phyloP scores from a whole-genome alignment of 495 filamentous ascomycete genomes.

The Annulohypoxylon stygium region DNA sequence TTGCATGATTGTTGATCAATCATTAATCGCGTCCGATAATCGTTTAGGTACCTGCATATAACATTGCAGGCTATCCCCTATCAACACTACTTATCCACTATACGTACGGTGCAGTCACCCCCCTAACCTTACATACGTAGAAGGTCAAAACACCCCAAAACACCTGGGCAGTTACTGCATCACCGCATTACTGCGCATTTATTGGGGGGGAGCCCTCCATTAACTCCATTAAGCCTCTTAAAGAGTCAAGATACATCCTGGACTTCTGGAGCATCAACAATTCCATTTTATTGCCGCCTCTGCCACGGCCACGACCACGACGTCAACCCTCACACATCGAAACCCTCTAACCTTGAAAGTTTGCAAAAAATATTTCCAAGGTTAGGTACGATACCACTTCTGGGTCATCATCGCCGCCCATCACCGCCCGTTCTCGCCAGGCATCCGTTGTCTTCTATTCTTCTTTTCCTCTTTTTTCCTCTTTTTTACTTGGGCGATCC shows the following conservation, averaged over 20 bases:
- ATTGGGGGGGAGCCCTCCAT: no score
- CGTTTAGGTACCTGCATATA: constrained; percentile 19
- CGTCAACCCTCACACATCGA: background rate
- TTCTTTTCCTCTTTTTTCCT: no score
- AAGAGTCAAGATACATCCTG: no score
- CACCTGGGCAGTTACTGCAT: no score
- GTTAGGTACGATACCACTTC: background rate
- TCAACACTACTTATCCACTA: no score
- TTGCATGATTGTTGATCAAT: constrained; percentile 50
- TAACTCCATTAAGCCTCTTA: no score
- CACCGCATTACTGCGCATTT: no score
- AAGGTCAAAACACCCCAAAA: no score
- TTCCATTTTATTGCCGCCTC: constrained; percentile 11
- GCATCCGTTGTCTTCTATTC: constrained; percentile 1
- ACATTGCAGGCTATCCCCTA: background rate
- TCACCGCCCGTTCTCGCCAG: background rate
- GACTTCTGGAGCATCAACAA: background rate
- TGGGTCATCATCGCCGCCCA: background rate
- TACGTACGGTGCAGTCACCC: background rate
- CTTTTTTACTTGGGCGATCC: background rate
- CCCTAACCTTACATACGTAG: background rate
- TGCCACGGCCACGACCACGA: background rate
- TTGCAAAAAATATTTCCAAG: background rate
- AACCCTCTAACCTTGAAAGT: background rate
- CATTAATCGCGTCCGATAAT: constrained; percentile 20